These are phyloP conservation scores for Flaveria sonorensis DNA, from an alignment of 129 eudicot species.

Conservation along the genomic window DNA sequence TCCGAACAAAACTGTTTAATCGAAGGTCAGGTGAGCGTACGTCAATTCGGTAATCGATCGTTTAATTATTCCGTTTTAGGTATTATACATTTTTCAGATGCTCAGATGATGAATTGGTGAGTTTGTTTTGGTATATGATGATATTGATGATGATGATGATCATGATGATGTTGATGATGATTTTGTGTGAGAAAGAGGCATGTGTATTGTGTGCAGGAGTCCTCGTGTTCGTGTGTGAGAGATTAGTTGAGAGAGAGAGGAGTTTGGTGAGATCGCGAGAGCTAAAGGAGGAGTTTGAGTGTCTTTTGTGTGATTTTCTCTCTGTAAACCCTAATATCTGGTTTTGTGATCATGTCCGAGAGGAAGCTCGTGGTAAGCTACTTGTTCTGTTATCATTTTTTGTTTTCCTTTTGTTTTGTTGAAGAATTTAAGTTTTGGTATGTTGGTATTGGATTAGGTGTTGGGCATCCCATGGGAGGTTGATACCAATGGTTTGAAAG, in stretches of 20 bases:
- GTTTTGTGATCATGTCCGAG: slow-evolving; percentile 53
- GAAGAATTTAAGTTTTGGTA: not conserved
- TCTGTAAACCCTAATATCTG: slow-evolving; percentile 22
- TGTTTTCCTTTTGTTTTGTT: not conserved
- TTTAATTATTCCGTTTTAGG: slow-evolving; percentile 39
- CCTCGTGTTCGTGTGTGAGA: slow-evolving; percentile 60
- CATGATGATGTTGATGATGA: slow-evolving; percentile 40
- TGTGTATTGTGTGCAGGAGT: slow-evolving; percentile 92
- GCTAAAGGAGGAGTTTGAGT: slow-evolving; percentile 44
- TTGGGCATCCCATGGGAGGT: slow-evolving; percentile 97
- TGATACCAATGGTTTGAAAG: slow-evolving; percentile 87
- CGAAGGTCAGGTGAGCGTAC: slow-evolving; percentile 50
- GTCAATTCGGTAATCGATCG: slow-evolving; percentile 33
- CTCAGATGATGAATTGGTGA: slow-evolving; percentile 40
- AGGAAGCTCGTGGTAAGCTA: slow-evolving; percentile 82
- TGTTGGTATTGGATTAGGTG: slow-evolving; percentile 48
- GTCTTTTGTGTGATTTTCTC: slow-evolving; percentile 32
- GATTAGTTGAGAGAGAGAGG: slow-evolving; percentile 47
- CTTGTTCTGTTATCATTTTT: not conserved
- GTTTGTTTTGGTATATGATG: slow-evolving; percentile 56
- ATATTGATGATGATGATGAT: slow-evolving; percentile 20
- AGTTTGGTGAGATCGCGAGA: slow-evolving; percentile 57
- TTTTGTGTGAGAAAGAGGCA: slow-evolving; percentile 87
- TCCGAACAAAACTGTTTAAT: slow-evolving; percentile 18
- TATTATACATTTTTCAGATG: slow-evolving; percentile 24